A percentile compares a stretch with the other conserved stretches of the same genome.
Evolutionary conservation across 2,329 filamentous ascomycete species (phyloP).

Genomic region (Sclerotinia minor): DNA sequence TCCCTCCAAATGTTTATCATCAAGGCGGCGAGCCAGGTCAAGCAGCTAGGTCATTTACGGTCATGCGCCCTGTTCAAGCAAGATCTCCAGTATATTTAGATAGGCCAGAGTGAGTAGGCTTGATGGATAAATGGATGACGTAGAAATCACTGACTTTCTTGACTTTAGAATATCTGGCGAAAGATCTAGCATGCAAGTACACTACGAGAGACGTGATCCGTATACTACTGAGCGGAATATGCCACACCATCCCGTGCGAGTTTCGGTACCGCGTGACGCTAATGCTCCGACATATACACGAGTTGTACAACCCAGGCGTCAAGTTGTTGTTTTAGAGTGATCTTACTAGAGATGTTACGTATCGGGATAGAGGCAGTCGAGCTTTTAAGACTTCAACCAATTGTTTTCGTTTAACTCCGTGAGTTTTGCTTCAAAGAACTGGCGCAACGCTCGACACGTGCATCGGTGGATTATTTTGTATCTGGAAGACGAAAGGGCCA

Average conservation of each 20-base stretch:
- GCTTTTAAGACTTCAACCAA: no score
- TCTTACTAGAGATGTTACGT: neutral
- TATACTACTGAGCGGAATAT: slow-evolving; percentile 14
- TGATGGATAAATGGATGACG: neutral
- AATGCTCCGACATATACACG: slow-evolving; percentile 25
- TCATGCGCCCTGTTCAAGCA: slow-evolving; percentile 29
- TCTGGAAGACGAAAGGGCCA: neutral
- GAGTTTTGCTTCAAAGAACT: neutral
- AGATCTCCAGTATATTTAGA: slow-evolving; percentile 37
- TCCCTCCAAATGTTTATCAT: slow-evolving; percentile 28
- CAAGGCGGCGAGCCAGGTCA: slow-evolving; percentile 27
- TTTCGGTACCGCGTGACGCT: slow-evolving; percentile 18
- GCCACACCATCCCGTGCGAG: slow-evolving; percentile 16
- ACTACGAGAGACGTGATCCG: slow-evolving; percentile 26
- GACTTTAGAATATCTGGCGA: slow-evolving; percentile 27
- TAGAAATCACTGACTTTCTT: slow-evolving; percentile 30
- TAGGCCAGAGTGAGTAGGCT: slow-evolving; percentile 36
- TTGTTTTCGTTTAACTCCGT: neutral
- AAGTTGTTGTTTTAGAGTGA: slow-evolving; percentile 32
- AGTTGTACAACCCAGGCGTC: slow-evolving; percentile 28
- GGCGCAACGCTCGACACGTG: neutral
- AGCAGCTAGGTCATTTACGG: slow-evolving; percentile 31
- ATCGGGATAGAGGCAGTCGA: neutral
- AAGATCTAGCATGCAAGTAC: slow-evolving; percentile 23
- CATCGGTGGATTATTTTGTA: neutral